phyloP scores from a whole-genome alignment of 2,329 filamentous ascomycete species.

The Cladosporium sp. region DNA sequence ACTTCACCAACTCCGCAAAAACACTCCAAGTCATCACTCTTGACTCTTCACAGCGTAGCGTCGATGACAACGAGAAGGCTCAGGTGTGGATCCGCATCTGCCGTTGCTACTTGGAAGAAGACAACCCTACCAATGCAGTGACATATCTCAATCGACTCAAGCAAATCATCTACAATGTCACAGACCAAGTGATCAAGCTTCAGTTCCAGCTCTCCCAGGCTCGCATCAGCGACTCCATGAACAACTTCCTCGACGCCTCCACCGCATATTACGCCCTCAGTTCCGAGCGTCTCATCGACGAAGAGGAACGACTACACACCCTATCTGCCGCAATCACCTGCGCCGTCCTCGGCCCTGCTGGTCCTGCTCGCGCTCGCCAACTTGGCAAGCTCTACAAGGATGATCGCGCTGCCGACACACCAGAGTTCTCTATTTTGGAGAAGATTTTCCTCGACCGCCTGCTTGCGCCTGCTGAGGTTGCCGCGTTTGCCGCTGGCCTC shows the following conservation, averaged over 20 bases:
- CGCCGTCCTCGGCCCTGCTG: conserved; percentile 86
- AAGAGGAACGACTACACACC: conserved; percentile 79
- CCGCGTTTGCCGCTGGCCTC: conserved; percentile 75
- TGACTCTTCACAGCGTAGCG: conserved; percentile 80
- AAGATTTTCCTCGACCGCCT: conserved; percentile 96
- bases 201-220: conserved; percentile 91
- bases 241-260: conserved; percentile 82
- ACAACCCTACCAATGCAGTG: conserved; percentile 81
- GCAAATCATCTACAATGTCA: conserved; percentile 77
- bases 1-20: conserved; percentile 74
- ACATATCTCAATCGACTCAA: conserved; percentile 92
- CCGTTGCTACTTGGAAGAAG: conserved; percentile 87
- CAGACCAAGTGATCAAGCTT: conserved; percentile 68
- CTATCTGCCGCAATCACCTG: conserved; percentile 86
- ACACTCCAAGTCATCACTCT: conserved; percentile 79
- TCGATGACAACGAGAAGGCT: conserved; percentile 77
- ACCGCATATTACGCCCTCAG: conserved; percentile 85
- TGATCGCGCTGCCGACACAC: conserved; percentile 69
- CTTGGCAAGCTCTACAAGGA: conserved; percentile 89
- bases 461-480: conserved; percentile 75
- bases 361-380: conserved; percentile 74
- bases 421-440: conserved; percentile 84
- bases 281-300: conserved; percentile 71
- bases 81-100: conserved; percentile 90
- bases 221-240: conserved; percentile 84